Evolutionary conservation across 345 rosid species (phyloP).

Genomic region (Passiflora organensis): DNA sequence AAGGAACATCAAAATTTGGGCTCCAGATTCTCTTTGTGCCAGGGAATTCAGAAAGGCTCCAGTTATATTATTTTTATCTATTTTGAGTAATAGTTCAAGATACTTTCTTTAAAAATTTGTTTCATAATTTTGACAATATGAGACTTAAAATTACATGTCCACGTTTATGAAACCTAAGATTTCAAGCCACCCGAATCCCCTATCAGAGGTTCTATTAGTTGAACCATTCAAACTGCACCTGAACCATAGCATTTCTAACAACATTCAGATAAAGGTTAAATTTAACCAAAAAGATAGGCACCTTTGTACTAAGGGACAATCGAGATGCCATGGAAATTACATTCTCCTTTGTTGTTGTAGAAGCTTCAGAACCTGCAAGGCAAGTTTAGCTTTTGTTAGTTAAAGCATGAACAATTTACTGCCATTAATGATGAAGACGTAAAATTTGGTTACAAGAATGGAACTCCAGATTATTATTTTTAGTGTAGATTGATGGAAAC

Average conservation of each 20-base stretch:
- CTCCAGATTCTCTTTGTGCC: background rate
- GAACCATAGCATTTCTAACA: background rate
- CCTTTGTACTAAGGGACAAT: constrained; percentile 80
- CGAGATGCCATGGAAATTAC: constrained; percentile 74
- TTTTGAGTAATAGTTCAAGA: background rate
- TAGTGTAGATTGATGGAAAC: constrained; percentile 2
- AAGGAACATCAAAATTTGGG: background rate
- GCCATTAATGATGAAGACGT: background rate
- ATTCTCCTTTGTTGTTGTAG: constrained; percentile 50
- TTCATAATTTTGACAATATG: background rate
- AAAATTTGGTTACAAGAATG: background rate
- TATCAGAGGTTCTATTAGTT: constrained; percentile 2
- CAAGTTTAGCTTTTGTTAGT: constrained; percentile 5
- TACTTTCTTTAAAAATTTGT: background rate
- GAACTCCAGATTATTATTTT: constrained; percentile 6
- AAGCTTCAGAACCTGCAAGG: constrained; percentile 53
- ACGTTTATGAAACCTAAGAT: no score
- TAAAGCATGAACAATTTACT: background rate
- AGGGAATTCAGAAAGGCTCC: no score
- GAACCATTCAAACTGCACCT: background rate
- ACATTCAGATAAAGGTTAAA: background rate
- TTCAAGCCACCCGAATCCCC: no score
- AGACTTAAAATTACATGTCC: no score
- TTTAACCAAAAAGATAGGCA: constrained; percentile 12
- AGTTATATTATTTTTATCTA: no score